Evolutionary conservation across 257 asterid species (phyloP), one percentile per base, ranked within the genome.

Genomic region (Nicotiana undulata): DNA sequence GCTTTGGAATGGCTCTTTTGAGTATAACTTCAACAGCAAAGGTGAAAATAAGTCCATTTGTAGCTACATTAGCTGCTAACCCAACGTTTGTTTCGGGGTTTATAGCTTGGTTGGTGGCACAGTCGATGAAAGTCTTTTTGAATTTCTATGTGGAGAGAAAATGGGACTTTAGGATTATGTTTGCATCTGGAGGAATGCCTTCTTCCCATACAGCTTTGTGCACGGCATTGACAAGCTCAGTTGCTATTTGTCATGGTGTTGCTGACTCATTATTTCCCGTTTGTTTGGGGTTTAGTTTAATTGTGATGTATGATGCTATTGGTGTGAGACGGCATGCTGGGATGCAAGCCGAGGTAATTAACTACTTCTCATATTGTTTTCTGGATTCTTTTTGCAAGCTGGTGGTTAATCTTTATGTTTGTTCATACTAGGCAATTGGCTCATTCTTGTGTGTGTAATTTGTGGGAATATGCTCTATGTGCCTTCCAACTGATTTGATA

Each of bases 301-400:
- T 92, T 85, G 97, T 94, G n/a, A 93, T 94, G 98, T 91, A 92
- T 72, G 98, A 94, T 86, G 98, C 98, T 52, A 92, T 90, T 28
- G 98, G 98, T 34, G 97, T 94, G 3, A 86, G 98, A 67, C 89
- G 97, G 46, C 98, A 94, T 79, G 98, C 98, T 4, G 98, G 98
- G 44, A 91, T 94, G 93, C 98, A 94, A 82, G 98, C 98, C 58
- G 86, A 94, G 98, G 98, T 90, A 85, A 53, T 65, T 28, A 6
- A 31, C 34, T 63, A 9, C 31, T 70, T 60, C 13, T 12, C 13
- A 11, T 61, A 24, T 24, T 59, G 15, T 34, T 18, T 61, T 76
- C 61, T 20, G 28, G 74, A 44, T 65, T n/a, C 8, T 49, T 63
- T 40, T 12, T 77, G 63, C 1, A 32, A 7, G n/a, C 58, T 51